Evolutionary conservation across 163 green algal genomes (phyloP), one percentile per base, ranked within the genome.

Genomic region (Scenedesmus sp.): DNA sequence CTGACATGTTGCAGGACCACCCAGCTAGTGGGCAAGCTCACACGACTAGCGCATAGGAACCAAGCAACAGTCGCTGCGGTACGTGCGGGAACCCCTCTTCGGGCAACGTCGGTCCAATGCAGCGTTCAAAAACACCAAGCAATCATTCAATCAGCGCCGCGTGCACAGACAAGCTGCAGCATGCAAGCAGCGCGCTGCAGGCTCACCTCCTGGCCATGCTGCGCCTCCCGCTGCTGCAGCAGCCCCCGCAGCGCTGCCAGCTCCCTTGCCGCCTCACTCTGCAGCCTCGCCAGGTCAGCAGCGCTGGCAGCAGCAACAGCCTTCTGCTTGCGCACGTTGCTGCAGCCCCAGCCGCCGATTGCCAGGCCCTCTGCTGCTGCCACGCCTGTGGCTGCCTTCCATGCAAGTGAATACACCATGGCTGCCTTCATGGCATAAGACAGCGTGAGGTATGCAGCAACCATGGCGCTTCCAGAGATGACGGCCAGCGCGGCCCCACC

Each of bases 361-460:
- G 84, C 90, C 66, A 93, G 59, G 26, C 90, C 90, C 84, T 93
- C 82, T 67, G 70, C 90, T 34, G 82, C 90, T 54, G 90, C 90
- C 34, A 93, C 90, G 57, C 90, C 90, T 18, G 90, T 87, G 23
- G 90, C 90, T 7, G 90, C 90, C 20, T 89, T 93, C 90, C 90
- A 93, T 2, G 90, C 90, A 3, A 90, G 18, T 1, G 70, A 87
- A n/a, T 82, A 93, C 12, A 67, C 90, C 67, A 87, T 85, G 26
- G 83, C 70, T 12, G 59, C 20, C 85, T 93, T 93, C 54, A 93
- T 67, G 26, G 90, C 20, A n/a, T 90, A 87, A 8, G 84, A 67
- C 54, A 93, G 46, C 2, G 88, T 54, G 15, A 57, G 70, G 52
- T 88, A 90, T 12, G 66, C 90, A 13, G 90, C 90, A 12, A 70